Base-by-base conservation (phyloP, 352 stramenopile genomes). In the Globisporangium cylindrosporum region DNA sequence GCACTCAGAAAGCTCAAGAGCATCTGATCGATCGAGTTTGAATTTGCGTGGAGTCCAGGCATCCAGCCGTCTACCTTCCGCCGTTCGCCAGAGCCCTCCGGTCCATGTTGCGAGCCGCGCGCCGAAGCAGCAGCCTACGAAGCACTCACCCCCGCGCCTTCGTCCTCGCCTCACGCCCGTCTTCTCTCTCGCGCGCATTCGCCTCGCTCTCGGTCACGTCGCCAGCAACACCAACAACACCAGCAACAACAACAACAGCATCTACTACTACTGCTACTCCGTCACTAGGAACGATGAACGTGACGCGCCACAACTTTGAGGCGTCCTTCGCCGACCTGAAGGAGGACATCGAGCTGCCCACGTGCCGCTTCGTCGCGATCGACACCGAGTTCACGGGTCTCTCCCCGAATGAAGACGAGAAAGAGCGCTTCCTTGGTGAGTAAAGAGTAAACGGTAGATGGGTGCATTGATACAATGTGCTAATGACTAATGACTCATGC, bases 311-410 rank as follows among this genome's bases (percentile, higher is more conserved):
- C 74, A 93, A 93, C 70, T 95, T 95, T 65, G 70, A 79, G 53
- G 68, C 74, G n/a, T 75, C 75, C 62, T 77, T 93, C 8, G 71
- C 61, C 29, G 79, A 91, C 38, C 61, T 93, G 34, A 76, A 88
- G 67, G 79, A 80, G 38, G 82, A 91, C 65, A 76, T 94, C 25
- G 67, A 78, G 62, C 69, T 79, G 3, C 77, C 75, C 5, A 80
- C 78, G 12, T 95, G 88, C 70, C 76, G 82, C 59, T 94, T 93
- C 69, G 70, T 92, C 22, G 88, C 88, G 24, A 90, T 95, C 62
- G 88, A 95, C 71, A 93, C 86, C 38, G 88, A 95, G 74, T 91
- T 95, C 64, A 92, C 88, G 24, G 88, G 88, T 15, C 70, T 95
- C 1, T 91, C 81, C 20, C 79, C 79, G 8, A 90, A 85, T 68